These are phyloP conservation scores for Cytauxzoon felis DNA, from an alignment of 169 alveolate genomes.

Conservation along the genomic window DNA sequence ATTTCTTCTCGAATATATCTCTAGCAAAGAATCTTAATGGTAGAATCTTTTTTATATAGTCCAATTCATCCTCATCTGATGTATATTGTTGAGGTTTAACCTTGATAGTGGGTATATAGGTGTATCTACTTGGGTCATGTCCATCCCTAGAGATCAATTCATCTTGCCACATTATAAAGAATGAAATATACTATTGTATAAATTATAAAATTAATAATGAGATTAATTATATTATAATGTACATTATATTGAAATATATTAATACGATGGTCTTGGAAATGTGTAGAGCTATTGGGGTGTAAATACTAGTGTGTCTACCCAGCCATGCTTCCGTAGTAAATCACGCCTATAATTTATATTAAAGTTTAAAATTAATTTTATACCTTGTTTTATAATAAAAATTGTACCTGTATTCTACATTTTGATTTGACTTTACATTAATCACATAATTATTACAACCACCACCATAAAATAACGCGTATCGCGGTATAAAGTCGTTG, in stretches of 20 bases:
- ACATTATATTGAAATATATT: no score
- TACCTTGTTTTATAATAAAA: slow-evolving; percentile 30
- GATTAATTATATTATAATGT: no score
- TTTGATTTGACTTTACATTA: slow-evolving; percentile 4
- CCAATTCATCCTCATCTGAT: slow-evolving; percentile 19
- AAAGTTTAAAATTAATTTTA: not conserved
- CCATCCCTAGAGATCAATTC: no score
- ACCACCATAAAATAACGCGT: slow-evolving; percentile 6
- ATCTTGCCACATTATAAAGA: no score
- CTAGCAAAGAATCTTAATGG: slow-evolving; percentile 9
- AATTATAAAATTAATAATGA: no score
- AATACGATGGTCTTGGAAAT: no score
- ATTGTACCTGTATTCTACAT: slow-evolving; percentile 18
- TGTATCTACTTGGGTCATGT: slow-evolving; percentile 14
- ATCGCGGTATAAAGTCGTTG: no score
- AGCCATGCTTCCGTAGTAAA: slow-evolving; percentile 11
- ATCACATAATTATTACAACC: slow-evolving; percentile 10
- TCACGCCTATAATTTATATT: slow-evolving; percentile 14
- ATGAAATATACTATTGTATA: no score
- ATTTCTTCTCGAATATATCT: slow-evolving; percentile 6
- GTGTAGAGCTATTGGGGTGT: no score
- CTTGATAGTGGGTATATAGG: not conserved
- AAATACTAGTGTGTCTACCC: slow-evolving; percentile 16
- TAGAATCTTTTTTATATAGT: slow-evolving; percentile 5
- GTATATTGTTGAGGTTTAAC: slow-evolving; percentile 5